Conservation (phyloP, 441 rosid genomes). For the Erysimum cheiri region DNA sequence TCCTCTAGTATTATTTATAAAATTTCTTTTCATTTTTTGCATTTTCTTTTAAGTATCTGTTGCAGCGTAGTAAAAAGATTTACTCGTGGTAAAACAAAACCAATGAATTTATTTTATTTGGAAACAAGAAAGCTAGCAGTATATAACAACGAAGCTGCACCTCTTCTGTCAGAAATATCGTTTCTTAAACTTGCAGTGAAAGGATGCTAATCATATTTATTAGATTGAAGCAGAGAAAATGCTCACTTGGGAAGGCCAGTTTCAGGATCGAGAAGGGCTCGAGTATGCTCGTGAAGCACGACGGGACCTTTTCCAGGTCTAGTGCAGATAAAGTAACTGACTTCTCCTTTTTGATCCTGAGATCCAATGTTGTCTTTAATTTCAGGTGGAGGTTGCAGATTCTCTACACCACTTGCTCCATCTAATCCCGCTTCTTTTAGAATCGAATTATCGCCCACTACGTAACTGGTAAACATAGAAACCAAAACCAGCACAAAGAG, state of each 20-base stretch:
- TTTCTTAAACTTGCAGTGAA: slow-evolving; percentile 29
- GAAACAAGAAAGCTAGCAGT: slow-evolving; percentile 28
- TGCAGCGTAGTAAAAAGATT: slow-evolving; percentile 9
- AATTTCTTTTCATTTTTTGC: neutral
- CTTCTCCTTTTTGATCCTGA: slow-evolving; percentile 71
- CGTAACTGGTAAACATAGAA: slow-evolving; percentile 56
- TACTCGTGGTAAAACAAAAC: slow-evolving; percentile 20
- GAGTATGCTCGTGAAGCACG: slow-evolving; percentile 62
- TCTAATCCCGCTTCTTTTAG: slow-evolving; percentile 76
- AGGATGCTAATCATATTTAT: slow-evolving; percentile 22
- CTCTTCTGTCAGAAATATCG: slow-evolving; percentile 26
- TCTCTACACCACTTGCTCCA: slow-evolving; percentile 60
- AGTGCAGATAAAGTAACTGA: slow-evolving; percentile 88
- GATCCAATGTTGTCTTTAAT: slow-evolving; percentile 53
- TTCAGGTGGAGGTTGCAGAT: slow-evolving; percentile 49
- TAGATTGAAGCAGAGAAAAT: slow-evolving; percentile 13
- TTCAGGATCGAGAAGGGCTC: slow-evolving; percentile 68
- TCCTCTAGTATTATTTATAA: neutral
- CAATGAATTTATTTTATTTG: slow-evolving; percentile 23
- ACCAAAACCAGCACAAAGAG: slow-evolving; percentile 16
- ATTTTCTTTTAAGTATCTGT: neutral
- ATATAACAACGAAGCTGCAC: slow-evolving; percentile 27
- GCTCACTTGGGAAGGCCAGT: slow-evolving; percentile 75
- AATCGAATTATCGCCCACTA: slow-evolving; percentile 82
- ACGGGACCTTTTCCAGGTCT: slow-evolving; percentile 87